Conservation (phyloP, 768 basidiomycete genomes). For the Vararia minispora region DNA sequence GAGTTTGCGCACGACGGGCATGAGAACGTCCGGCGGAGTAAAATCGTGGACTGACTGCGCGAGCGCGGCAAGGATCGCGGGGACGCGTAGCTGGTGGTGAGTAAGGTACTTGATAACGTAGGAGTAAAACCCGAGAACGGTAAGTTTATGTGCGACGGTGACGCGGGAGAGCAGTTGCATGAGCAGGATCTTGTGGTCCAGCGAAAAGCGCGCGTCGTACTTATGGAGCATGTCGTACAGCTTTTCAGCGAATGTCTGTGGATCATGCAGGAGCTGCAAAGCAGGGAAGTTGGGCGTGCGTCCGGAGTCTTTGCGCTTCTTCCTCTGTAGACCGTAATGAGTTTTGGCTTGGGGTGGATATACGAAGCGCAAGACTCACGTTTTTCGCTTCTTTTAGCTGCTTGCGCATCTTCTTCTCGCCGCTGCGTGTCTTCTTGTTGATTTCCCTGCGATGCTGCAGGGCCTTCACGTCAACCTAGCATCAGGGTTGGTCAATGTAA, state of each 20-base stretch:
- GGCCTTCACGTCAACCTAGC: conserved; percentile 58
- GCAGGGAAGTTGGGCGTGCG: conserved; percentile 75
- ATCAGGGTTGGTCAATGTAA: no score
- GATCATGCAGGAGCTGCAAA: conserved; percentile 85
- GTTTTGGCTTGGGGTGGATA: not conserved
- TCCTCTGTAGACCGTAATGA: conserved; percentile 22
- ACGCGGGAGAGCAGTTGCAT: conserved; percentile 95
- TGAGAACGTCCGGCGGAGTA: conserved; percentile 86
- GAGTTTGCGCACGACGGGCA: conserved; percentile 82
- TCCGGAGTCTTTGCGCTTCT: conserved; percentile 17
- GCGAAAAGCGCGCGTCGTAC: conserved; percentile 89
- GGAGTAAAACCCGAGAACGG: conserved; percentile 89
- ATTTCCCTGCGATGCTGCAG: conserved; percentile 83
- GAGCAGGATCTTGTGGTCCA: conserved; percentile 94
- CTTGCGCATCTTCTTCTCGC: conserved; percentile 70
- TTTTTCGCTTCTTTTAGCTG: conserved; percentile 66
- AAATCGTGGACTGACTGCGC: conserved; percentile 93
- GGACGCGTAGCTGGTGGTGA: conserved; percentile 85
- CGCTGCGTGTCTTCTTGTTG: conserved; percentile 85
- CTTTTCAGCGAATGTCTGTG: conserved; percentile 92
- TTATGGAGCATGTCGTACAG: conserved; percentile 74
- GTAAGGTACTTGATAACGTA: conserved; percentile 92
- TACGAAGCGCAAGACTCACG: conserved; percentile 26
- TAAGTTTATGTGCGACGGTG: conserved; percentile 87
- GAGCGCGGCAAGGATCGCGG: conserved; percentile 85